Base-by-base conservation (phyloP, 371 early-diverging fungal genomes). In the Rhizopus arrhizus region DNA sequence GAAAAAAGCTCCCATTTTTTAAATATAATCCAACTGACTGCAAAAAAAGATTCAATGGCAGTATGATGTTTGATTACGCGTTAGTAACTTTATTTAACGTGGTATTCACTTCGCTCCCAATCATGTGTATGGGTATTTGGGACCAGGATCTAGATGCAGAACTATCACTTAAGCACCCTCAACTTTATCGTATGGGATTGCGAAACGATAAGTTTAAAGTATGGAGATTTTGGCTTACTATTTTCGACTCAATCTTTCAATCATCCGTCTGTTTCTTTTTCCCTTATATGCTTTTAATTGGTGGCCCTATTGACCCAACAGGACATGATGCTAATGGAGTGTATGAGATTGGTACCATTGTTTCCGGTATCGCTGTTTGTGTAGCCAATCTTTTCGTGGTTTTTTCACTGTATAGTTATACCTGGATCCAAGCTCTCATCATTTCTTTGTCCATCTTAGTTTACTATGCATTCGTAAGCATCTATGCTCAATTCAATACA, bases 121-220 rank as follows among this genome's bases (percentile, higher is more conserved):
- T 78, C 35, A 76, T 81, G 46, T 73, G 88, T 32, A 77, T 87
- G 67, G 80, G 70, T 46, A 89, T 91, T 12, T 91, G 96, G 79
- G 98, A 97, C 73, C 95, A 94, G 73, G 96, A 96, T 68, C 68
- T 97, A 36, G 84, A 88, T 58, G 89, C 87, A 6, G 72, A 80
- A 29, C 77, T 86, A 0, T 87, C 92, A 5, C 68, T 92, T 56
- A 77, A 81, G 15, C 87, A 93, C 58, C 96, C 97, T 6, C 87
- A 92, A 63, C 83, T 95, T 4, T 96, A 96, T 67, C 85, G 83
- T 38, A 86, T 91, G 66, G 96, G 98, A 34, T 85, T 96, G 55
- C 82, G 85, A 56, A 89, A 95, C 60, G 84, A 84, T 54, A 85
- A 93, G 51, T 98, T 91, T 78, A 94, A 88, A 35, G 77, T 82